phyloP scores from a whole-genome alignment of 768 basidiomycete genomes.

The Trametes sanguinea region DNA sequence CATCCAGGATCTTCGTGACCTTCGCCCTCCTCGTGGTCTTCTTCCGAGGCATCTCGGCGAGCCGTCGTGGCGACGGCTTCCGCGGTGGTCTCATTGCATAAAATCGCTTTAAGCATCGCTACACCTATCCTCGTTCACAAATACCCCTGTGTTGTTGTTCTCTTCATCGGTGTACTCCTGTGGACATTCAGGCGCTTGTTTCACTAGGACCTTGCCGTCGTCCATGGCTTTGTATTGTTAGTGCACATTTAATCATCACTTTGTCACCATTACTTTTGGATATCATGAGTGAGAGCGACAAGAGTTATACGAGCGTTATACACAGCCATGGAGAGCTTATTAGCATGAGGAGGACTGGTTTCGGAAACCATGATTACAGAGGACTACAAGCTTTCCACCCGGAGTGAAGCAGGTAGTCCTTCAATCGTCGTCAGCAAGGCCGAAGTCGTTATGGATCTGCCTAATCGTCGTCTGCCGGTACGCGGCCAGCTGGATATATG shows the following conservation, averaged over 20 bases:
- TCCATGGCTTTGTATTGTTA: background rate
- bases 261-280: background rate
- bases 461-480: conserved; percentile 69
- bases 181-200: conserved; percentile 1
- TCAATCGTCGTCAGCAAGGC: conserved; percentile 59
- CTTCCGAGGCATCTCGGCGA: conserved; percentile 57
- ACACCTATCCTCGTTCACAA: background rate
- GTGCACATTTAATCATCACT: background rate
- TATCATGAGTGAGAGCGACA: no score
- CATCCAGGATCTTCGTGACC: conserved; percentile 61
- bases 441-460: conserved; percentile 74
- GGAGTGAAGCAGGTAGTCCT: no score
- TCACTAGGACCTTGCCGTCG: background rate
- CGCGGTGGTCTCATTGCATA: conserved; percentile 51
- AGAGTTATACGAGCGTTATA: no score
- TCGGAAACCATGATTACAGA: no score
- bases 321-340: no score
- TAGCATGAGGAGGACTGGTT: no score
- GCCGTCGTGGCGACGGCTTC: conserved; percentile 68
- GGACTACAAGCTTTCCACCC: no score
- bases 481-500: conserved; percentile 59
- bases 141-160: background rate
- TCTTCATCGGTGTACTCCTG: no score
- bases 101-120: background rate
- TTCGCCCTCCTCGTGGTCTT: conserved; percentile 60